These are phyloP conservation scores for Hypoxylon perforatum DNA, from an alignment of 495 filamentous ascomycete genomes.

Conservation along the genomic window DNA sequence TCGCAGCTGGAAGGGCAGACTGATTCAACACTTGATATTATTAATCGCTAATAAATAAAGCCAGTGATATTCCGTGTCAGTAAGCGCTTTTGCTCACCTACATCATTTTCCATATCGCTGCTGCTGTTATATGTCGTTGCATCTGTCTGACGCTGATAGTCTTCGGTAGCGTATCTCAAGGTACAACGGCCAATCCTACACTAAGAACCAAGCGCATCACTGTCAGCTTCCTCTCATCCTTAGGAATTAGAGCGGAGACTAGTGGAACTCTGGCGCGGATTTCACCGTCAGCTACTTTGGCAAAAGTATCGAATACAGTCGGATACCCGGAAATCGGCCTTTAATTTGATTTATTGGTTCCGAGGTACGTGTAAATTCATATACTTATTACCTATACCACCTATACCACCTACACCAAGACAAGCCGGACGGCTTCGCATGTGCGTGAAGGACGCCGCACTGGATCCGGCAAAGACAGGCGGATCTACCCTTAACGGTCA, in stretches of 20 bases:
- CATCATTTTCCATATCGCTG: conserved; percentile 9
- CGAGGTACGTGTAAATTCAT: background rate
- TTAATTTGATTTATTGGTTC: conserved; percentile 30
- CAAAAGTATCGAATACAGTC: conserved; percentile 3
- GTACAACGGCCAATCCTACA: conserved; percentile 24
- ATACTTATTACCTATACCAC: conserved; percentile 9
- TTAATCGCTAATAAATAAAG: conserved; percentile 29
- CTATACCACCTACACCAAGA: conserved; percentile 14
- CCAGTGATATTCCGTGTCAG: conserved; percentile 23
- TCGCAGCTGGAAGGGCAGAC: background rate
- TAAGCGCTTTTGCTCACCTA: conserved; percentile 31
- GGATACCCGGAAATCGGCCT: conserved; percentile 24
- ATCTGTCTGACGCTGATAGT: conserved; percentile 33
- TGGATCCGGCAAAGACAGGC: conserved; percentile 23
- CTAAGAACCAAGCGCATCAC: conserved; percentile 12
- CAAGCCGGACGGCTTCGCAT: conserved; percentile 23
- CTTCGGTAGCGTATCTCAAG: conserved; percentile 7
- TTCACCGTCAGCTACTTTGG: conserved; percentile 38
- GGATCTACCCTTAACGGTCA: conserved; percentile 22
- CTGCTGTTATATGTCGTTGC: conserved; percentile 10
- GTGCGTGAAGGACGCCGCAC: conserved; percentile 12
- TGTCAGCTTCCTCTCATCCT: conserved; percentile 24
- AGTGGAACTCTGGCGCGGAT: conserved; percentile 25
- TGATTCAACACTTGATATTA: conserved; percentile 5
- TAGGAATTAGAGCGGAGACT: conserved; percentile 19